Evolutionary conservation across 345 rosid genomes (phyloP).

Genomic region (Fremontodendron californicum): DNA sequence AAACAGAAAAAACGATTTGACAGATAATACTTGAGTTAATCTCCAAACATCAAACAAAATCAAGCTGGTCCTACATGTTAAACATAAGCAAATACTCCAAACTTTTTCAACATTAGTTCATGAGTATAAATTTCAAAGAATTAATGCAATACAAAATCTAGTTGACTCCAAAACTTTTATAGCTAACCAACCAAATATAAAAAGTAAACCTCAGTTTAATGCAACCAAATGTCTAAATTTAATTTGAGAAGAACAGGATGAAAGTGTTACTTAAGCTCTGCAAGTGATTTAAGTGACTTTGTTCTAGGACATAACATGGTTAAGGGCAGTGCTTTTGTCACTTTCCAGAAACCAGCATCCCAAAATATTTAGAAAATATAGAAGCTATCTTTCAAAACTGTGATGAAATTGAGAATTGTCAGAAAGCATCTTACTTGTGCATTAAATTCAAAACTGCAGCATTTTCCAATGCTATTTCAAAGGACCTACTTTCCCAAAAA

Average conservation of each 20-base stretch:
- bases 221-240: neutral
- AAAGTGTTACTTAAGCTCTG: neutral
- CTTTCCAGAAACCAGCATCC: neutral
- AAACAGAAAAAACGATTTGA: neutral
- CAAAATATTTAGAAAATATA: neutral
- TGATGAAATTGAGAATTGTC: neutral
- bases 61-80: neutral
- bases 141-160: neutral
- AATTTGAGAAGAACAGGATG: neutral
- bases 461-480: neutral
- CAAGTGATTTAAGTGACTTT: neutral
- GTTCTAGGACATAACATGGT: neutral
- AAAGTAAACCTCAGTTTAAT: neutral
- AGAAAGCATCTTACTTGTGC: neutral
- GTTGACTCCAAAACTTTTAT: neutral
- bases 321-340: neutral
- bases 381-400: neutral
- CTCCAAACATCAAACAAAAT: constrained; percentile 2
- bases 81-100: neutral
- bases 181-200: neutral
- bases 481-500: neutral
- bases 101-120: neutral
- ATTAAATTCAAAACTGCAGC: neutral
- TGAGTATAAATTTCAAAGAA: neutral
- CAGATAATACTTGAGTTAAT: neutral